Evolutionary conservation across 176 grass and related monocot species (phyloP), one percentile per base, ranked within the genome.

Genomic region (Tillandsia fasciculata): DNA sequence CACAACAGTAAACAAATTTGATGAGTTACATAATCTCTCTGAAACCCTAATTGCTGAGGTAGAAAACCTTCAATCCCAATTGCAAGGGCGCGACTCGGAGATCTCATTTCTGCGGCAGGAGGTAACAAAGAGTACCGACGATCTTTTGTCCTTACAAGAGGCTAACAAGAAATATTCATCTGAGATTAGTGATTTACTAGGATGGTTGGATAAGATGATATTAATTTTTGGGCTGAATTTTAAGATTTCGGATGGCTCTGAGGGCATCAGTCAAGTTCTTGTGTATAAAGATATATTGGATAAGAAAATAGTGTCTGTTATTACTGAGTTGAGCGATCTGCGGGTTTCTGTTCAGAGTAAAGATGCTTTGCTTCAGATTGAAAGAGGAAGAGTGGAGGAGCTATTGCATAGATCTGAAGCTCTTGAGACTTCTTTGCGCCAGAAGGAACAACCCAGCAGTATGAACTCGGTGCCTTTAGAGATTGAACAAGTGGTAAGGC

Each of bases 71-170:
- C 94, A 97, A 83, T 87, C 69, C 12, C 86, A 90, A 77, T 74
- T 97, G 73, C 89, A 90, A 80, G 82, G 74, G 53, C 87, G 77
- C 67, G 94, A 97, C 68, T 87, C 82, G 26, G 94, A 97, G 61
- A 85, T 93, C 51, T 97, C 94, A 64, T 97, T 97, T 77, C 71
- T 97, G 77, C 94, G 86, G 26, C 89, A 97, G 66, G 94, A 97
- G 80, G 75, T 93, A 71, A 93, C 94, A 56, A 91, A 77, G 70
- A 89, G 87, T 80, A 92, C 87, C 24, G 86, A 93, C 67, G 86
- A 97, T 81, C 82, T 97, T 67, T 78, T 97, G 71, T 77, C 79
- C 74, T 90, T 84, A 72, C 85, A 93, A 67, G 94, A 93, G 57
- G 81, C 64, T 70, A 87, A 87, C 83, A 90, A 90, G 78, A 87